Evolutionary conservation across 2,329 filamentous ascomycete genomes (phyloP).

Genomic region (Furcasterigmium furcatum): DNA sequence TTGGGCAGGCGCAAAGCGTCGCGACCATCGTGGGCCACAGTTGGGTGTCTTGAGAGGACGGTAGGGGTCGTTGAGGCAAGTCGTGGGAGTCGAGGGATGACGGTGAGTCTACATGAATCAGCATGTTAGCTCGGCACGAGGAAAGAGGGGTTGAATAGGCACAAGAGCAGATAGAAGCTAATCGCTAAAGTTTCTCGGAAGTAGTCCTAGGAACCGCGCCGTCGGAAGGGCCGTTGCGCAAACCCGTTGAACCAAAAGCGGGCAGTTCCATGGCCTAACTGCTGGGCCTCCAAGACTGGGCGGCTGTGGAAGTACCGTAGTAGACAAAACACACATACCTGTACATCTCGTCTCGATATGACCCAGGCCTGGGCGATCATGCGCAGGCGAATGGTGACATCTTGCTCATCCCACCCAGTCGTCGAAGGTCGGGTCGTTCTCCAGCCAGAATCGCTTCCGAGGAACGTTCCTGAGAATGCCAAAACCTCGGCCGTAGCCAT

Average conservation of each 20-base stretch:
- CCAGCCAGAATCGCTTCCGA: conserved; percentile 35
- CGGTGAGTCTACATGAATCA: conserved; percentile 9
- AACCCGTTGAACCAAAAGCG: no score
- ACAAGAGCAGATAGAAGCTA: neutral
- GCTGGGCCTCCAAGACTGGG: no score
- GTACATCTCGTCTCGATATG: conserved; percentile 13
- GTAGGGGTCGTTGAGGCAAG: conserved; percentile 3
- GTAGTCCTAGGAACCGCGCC: neutral
- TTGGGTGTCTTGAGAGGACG: conserved; percentile 24
- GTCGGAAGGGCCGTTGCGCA: conserved; percentile 4
- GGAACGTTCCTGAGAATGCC: conserved; percentile 37
- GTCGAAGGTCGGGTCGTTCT: conserved; percentile 27
- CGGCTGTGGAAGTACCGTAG: no score
- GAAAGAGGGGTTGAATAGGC: neutral
- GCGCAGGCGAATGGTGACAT: conserved; percentile 13
- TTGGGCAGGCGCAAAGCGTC: conserved; percentile 17
- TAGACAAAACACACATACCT: conserved; percentile 17
- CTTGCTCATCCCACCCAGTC: conserved; percentile 30
- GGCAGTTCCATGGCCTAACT: no score
- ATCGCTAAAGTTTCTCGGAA: neutral
- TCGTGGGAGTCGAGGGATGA: conserved; percentile 4
- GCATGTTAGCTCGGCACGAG: conserved; percentile 8
- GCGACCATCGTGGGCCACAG: conserved; percentile 31
- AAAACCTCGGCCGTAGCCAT: conserved; percentile 53
- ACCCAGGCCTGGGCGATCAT: conserved; percentile 31